Evolutionary conservation across 1,284 basidiomycete genomes (phyloP), one percentile per base, ranked within the genome.

Genomic region (Mixia osmundae): DNA sequence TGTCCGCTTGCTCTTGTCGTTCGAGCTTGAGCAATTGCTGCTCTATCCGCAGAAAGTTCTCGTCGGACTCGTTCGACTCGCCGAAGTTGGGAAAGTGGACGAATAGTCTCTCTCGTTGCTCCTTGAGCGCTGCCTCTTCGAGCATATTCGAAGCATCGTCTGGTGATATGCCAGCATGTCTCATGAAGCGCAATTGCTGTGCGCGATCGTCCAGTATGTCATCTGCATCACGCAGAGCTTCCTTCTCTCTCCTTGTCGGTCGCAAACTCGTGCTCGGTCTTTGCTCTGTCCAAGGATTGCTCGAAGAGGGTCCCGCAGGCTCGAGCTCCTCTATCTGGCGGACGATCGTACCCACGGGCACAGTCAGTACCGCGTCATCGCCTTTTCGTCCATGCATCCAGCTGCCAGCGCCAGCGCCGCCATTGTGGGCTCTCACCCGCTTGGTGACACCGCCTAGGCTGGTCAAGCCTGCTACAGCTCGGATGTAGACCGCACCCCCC

Each of bases 291-390:
- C n/a, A n/a, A n/a, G n/a, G n/a, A n/a, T n/a, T n/a, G n/a, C n/a
- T n/a, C n/a, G n/a, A n/a, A n/a, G n/a, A n/a, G 8, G 37, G 36
- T 10, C 45, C 30, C 36, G 45, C 46, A 40, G 51, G 47, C 36
- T 70, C 68, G 51, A 76, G 66, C 50, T 75, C 73, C 66, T 68
- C 71, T 26, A 85, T 62, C 50, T 87, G 73, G 24, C 69, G 67
- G 4, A 94, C 71, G 39, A 91, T 69, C 0, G 85, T 94, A 0
- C 85, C 85, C 1, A 87, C 57, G 0, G 85, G 87, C 0, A 94
- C 80, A 25, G 65, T 61, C 37, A 94, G 66, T 25, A 80, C 59
- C 3, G 71, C 61, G 10, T 83, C 78, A 2, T 65, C 53, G 0
- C 71, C 79, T 36, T 67, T 66, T 44, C 65, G 66, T 1, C 87